Evolutionary conservation across 2,329 filamentous ascomycete genomes (phyloP).

Genomic region (Trichoderma asperellum): DNA sequence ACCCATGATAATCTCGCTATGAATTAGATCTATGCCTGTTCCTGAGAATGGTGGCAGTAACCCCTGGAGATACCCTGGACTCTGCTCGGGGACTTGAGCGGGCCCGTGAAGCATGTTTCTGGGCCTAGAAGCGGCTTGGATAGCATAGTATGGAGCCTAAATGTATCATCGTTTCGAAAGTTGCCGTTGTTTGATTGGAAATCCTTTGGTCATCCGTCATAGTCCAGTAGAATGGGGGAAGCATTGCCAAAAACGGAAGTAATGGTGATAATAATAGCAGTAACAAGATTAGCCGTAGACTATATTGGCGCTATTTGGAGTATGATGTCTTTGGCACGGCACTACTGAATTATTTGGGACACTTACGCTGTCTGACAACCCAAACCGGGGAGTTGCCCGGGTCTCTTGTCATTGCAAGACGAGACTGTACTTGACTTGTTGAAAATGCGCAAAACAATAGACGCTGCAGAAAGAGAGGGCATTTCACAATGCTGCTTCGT

Average conservation of each 20-base stretch:
- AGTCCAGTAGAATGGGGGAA: neutral
- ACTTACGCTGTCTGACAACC: neutral
- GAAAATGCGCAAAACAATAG: neutral
- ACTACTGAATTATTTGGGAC: neutral
- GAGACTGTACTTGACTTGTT: neutral
- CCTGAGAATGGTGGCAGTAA: conserved; percentile 6
- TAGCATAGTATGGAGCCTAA: neutral
- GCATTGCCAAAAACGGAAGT: neutral
- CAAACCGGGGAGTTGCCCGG: neutral
- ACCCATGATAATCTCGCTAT: conserved; percentile 25
- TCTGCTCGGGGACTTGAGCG: conserved; percentile 2
- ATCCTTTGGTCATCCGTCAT: neutral
- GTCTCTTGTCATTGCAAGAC: neutral
- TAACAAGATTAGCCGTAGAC: neutral
- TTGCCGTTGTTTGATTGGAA: neutral
- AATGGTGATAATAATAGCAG: conserved; percentile 2
- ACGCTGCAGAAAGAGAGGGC: neutral
- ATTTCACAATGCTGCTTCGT: neutral
- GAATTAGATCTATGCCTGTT: conserved; percentile 26
- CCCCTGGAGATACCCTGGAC: conserved; percentile 2
- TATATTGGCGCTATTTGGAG: neutral
- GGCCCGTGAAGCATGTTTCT: conserved; percentile 27
- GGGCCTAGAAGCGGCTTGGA: neutral
- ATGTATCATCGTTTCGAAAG: conserved; percentile 11
- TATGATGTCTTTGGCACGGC: no score